Evolutionary conservation across 108 stramenopile species (phyloP).

Genomic region (Cyclostephanos invisitatus): DNA sequence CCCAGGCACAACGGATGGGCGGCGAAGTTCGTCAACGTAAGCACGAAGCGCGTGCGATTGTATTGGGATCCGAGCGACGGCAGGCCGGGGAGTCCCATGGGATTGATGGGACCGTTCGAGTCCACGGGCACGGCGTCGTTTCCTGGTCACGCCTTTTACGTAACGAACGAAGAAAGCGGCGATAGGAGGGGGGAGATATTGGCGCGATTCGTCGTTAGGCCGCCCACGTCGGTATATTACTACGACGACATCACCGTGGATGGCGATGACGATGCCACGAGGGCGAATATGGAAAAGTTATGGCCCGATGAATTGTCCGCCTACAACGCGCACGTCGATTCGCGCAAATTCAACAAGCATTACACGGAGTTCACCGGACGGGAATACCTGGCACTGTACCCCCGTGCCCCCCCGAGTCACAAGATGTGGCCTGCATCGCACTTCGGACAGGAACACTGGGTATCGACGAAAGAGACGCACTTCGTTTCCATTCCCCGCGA

Average conservation of each 20-base stretch:
- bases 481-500: conserved; percentile 57
- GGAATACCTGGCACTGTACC: conserved; percentile 44
- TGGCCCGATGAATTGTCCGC: conserved; percentile 43
- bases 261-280: conserved; percentile 59
- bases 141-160: conserved; percentile 64
- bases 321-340: conserved; percentile 51
- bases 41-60: conserved; percentile 35
- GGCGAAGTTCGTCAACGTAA: conserved; percentile 80
- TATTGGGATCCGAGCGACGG: conserved; percentile 68
- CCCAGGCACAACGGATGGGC: conserved; percentile 67
- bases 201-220: conserved; percentile 18
- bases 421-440: conserved; percentile 78
- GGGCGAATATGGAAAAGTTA: conserved; percentile 52
- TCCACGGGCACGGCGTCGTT: conserved; percentile 62
- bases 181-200: conserved; percentile 23
- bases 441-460: conserved; percentile 86
- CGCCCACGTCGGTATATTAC: conserved; percentile 52
- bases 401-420: conserved; percentile 55
- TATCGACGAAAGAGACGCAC: conserved; percentile 73
- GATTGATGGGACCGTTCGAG: conserved; percentile 49
- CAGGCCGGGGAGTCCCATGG: conserved; percentile 34
- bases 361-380: conserved; percentile 63
- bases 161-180: conserved; percentile 40
- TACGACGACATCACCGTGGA: conserved; percentile 71
- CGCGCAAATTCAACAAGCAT: conserved; percentile 58